Conservation (phyloP, 352 stramenopile species). For the Phytopythium helicoides region DNA sequence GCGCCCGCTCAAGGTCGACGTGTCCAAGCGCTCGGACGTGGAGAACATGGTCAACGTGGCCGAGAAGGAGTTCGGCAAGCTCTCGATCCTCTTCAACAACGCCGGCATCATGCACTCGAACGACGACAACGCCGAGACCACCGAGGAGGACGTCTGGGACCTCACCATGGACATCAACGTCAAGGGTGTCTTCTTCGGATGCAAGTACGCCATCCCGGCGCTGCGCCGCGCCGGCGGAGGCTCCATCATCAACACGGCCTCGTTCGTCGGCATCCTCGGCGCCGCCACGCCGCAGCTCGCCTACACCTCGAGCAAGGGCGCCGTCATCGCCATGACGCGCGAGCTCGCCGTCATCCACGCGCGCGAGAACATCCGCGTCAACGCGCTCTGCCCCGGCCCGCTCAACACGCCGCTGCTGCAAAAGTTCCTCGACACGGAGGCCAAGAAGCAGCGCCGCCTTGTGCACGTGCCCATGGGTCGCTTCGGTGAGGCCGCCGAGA, state of each 20-base stretch:
- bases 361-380: conserved; percentile 87
- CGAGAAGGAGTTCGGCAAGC: conserved; percentile 75
- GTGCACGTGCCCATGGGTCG: conserved; percentile 88
- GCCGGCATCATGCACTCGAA: conserved; percentile 82
- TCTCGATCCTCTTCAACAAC: conserved; percentile 88
- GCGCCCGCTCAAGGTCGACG: conserved; percentile 54
- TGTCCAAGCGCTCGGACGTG: conserved; percentile 70
- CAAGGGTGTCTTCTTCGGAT: conserved; percentile 88
- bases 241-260: conserved; percentile 89
- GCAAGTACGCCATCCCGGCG: conserved; percentile 85
- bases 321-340: conserved; percentile 84
- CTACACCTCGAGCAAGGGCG: conserved; percentile 88
- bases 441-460: conserved; percentile 83
- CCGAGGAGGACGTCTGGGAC: conserved; percentile 81
- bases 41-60: conserved; percentile 75
- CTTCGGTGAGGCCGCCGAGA: conserved; percentile 84
- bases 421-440: conserved; percentile 83
- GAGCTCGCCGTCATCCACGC: conserved; percentile 85
- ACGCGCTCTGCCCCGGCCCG: conserved; percentile 80
- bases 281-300: conserved; percentile 84
- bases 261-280: conserved; percentile 79
- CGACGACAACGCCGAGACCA: conserved; percentile 77
- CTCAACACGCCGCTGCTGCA: conserved; percentile 86
- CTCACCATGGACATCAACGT: conserved; percentile 88
- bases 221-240: conserved; percentile 73